These are phyloP conservation scores for Phyllosticta citribraziliensis DNA, from an alignment of 2,329 filamentous ascomycete species.

Conservation along the genomic window DNA sequence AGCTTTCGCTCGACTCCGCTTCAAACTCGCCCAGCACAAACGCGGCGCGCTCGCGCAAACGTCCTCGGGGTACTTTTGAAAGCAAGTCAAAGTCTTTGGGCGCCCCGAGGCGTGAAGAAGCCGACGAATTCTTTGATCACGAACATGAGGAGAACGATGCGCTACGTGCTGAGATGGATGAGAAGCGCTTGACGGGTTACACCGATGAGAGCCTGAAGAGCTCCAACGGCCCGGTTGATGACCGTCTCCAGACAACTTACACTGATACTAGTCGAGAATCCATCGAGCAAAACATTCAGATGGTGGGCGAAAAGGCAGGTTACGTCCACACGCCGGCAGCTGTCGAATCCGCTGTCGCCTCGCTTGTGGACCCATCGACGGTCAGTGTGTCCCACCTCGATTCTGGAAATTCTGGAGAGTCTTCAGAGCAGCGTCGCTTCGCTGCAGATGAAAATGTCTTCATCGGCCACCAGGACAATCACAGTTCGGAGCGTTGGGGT, in stretches of 20 bases:
- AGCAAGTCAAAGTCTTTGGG: constrained; percentile 19
- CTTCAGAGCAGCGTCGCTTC: constrained; percentile 13
- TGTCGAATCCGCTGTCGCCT: constrained; percentile 85
- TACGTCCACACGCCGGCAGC: constrained; percentile 63
- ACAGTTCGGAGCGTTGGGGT: constrained; percentile 25
- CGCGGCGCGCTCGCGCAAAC: constrained; percentile 43
- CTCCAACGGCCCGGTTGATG: constrained; percentile 35
- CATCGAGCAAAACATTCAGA: constrained; percentile 57
- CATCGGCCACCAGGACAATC: constrained; percentile 17
- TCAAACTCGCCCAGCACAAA: constrained; percentile 50
- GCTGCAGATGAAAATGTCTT: constrained; percentile 15
- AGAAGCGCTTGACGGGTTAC: constrained; percentile 33
- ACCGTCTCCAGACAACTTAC: constrained; percentile 39
- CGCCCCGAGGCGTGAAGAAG: constrained; percentile 24
- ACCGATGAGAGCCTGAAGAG: constrained; percentile 43
- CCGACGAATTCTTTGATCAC: constrained; percentile 41
- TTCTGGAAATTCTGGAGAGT: not conserved
- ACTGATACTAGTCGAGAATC: constrained; percentile 48
- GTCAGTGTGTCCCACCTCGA: constrained; percentile 40
- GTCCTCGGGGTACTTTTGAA: constrained; percentile 45
- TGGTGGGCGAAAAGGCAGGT: constrained; percentile 62
- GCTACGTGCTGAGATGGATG: constrained; percentile 38
- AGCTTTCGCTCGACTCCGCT: constrained; percentile 49
- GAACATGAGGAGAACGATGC: constrained; percentile 52
- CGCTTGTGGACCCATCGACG: constrained; percentile 74